Evolutionary conservation across 2,329 filamentous ascomycete genomes (phyloP).

Genomic region (Beauveria bassiana): DNA sequence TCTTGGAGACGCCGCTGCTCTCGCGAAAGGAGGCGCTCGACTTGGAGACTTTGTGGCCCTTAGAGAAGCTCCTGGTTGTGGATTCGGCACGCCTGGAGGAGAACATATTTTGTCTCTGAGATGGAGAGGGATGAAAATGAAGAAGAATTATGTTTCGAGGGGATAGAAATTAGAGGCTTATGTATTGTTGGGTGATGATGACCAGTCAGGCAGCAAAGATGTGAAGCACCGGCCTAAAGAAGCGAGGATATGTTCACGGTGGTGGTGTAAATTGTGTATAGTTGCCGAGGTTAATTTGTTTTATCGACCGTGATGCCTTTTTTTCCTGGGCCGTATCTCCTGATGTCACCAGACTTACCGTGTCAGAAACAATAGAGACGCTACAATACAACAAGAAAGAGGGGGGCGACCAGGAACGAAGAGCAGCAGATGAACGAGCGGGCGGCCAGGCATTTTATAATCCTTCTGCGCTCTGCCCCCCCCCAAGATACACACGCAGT

Average conservation of each 20-base stretch:
- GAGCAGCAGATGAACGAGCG: not conserved
- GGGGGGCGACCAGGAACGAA: not conserved
- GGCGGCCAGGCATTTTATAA: slow-evolving; percentile 2
- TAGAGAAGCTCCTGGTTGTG: slow-evolving; percentile 45
- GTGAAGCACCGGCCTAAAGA: not conserved
- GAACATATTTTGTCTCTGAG: slow-evolving; percentile 32
- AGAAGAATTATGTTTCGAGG: not conserved
- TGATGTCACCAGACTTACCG: not conserved
- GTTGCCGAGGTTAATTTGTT: not conserved
- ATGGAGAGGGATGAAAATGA: not conserved
- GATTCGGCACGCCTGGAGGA: slow-evolving; percentile 35
- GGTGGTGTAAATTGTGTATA: not conserved
- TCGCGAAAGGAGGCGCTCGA: slow-evolving; percentile 49
- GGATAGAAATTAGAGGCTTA: not conserved
- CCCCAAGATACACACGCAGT: not conserved
- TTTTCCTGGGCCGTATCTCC: not conserved
- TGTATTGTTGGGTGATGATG: not conserved
- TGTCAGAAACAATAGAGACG: not conserved
- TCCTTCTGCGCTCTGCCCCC: not conserved
- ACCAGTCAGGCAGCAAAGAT: not conserved
- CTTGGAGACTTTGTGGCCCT: slow-evolving; percentile 41
- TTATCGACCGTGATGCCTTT: not conserved
- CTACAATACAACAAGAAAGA: not conserved
- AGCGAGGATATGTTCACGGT: not conserved
- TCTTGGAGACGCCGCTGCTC: slow-evolving; percentile 44